Conservation (phyloP, 164 flowering plant genomes). For the Sedum album region DNA sequence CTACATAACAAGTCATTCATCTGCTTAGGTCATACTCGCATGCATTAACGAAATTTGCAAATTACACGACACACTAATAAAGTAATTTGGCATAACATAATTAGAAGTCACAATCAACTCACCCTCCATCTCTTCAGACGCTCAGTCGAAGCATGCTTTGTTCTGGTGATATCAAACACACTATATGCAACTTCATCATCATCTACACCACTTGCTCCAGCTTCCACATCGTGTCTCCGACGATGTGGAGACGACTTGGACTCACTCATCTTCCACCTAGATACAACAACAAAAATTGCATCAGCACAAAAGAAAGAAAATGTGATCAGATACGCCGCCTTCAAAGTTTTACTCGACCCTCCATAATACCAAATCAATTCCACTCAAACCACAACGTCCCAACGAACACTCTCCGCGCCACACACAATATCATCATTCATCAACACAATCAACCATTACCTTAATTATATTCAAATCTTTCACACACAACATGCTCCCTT, state of each 20-base stretch:
- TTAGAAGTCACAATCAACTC: background rate
- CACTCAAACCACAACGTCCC: background rate
- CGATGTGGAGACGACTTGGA: constrained; percentile 28
- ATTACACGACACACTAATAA: background rate
- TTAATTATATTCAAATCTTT: background rate
- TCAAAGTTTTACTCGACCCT: constrained; percentile 16
- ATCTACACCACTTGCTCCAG: constrained; percentile 18
- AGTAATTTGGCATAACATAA: background rate
- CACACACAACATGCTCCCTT: too few species aligned
- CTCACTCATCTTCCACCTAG: constrained; percentile 10
- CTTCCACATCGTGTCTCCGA: constrained; percentile 39
- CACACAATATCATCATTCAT: background rate
- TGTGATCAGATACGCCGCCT: constrained; percentile 42
- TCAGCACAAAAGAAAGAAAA: background rate
- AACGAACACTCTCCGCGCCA: background rate
- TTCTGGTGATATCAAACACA: constrained; percentile 52
- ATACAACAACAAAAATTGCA: constrained; percentile 50
- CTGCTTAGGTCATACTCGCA: background rate
- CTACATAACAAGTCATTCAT: background rate
- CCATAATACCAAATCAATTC: background rate
- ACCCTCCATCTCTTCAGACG: constrained; percentile 89
- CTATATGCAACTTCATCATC: constrained; percentile 21
- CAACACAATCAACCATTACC: background rate
- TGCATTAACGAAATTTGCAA: background rate
- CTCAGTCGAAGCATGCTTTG: constrained; percentile 64